phyloP scores from a whole-genome alignment of 2,329 filamentous ascomycete species.

The Phaeoacremonium minimum region DNA sequence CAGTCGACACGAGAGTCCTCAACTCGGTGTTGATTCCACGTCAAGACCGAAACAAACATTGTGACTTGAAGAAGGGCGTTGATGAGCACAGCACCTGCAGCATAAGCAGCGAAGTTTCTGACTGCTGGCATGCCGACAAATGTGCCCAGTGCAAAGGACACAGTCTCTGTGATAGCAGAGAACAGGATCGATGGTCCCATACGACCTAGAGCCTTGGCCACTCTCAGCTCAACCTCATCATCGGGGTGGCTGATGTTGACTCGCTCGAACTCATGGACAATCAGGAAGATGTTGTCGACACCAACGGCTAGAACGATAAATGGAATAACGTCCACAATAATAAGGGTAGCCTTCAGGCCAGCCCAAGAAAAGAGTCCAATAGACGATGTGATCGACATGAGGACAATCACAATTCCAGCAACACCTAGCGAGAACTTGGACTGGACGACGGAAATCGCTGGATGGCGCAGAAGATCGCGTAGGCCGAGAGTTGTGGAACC shows the following conservation, averaged over 20 bases:
- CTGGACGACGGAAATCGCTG: conserved; percentile 80
- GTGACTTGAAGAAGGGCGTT: conserved; percentile 97
- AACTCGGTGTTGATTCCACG: conserved; percentile 86
- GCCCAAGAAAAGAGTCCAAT: conserved; percentile 91
- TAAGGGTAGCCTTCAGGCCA: conserved; percentile 90
- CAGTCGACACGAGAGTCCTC: conserved; percentile 88
- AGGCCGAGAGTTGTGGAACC: conserved; percentile 82
- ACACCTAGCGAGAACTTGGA: conserved; percentile 97
- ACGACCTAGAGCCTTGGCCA: conserved; percentile 83
- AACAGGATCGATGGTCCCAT: conserved; percentile 97
- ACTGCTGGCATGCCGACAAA: conserved; percentile 98
- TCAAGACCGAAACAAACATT: conserved; percentile 89
- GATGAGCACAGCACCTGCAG: conserved; percentile 92
- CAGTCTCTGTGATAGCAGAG: conserved; percentile 90
- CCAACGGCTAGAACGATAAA: conserved; percentile 95
- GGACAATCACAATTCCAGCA: conserved; percentile 87
- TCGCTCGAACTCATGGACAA: conserved; percentile 95
- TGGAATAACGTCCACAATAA: conserved; percentile 97
- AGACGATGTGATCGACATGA: conserved; percentile 95
- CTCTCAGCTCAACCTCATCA: conserved; percentile 77
- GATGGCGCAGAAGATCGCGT: conserved; percentile 74
- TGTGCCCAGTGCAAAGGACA: conserved; percentile 86
- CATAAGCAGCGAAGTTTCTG: conserved; percentile 94
- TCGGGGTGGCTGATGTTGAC: conserved; percentile 91
- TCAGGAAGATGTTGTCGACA: conserved; percentile 98